Percentiles rank a stretch among this genome's conserved stretches.
phyloP scores from a whole-genome alignment of 495 filamentous ascomycete species.

The Lophium mytilinum region DNA sequence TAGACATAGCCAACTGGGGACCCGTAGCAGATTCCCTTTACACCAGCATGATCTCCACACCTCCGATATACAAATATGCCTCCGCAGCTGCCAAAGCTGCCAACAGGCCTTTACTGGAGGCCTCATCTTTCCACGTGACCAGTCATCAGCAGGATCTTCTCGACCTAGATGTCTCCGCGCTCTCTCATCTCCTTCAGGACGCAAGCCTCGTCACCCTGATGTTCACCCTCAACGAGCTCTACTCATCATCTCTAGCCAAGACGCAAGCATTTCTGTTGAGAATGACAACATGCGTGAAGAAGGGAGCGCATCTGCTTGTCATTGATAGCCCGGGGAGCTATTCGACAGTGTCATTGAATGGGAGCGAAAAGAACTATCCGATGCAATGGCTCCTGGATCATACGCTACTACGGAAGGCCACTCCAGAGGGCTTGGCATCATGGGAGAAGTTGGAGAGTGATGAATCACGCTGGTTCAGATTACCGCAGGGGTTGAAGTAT shows the following conservation, averaged over 20 bases:
- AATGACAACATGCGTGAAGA: conserved; percentile 47
- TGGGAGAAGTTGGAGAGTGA: conserved; percentile 68
- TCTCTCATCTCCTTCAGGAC: conserved; percentile 36
- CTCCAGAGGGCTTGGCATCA: background rate
- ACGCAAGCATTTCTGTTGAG: conserved; percentile 67
- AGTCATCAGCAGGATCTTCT: conserved; percentile 63
- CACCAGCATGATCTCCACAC: conserved; percentile 38
- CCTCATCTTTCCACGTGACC: conserved; percentile 3
- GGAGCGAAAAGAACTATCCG: conserved; percentile 63
- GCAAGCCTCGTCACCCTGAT: conserved; percentile 66
- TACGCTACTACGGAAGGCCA: conserved; percentile 46
- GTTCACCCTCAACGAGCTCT: conserved; percentile 97
- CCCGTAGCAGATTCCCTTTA: conserved; percentile 49
- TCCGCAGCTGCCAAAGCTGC: conserved; percentile 41
- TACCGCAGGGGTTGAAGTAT: conserved; percentile 60
- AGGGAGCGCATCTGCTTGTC: conserved; percentile 66
- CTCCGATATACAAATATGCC: conserved; percentile 47
- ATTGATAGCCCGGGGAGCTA: conserved; percentile 92
- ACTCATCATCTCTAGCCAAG: conserved; percentile 60
- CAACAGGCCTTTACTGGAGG: conserved; percentile 37
- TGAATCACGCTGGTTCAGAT: conserved; percentile 78
- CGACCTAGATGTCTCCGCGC: conserved; percentile 32
- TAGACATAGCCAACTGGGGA: conserved; percentile 78
- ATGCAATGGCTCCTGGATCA: conserved; percentile 92
- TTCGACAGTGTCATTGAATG: conserved; percentile 59